A percentile compares a stretch with the other conserved stretches of the same genome.
Evolutionary conservation across 495 filamentous ascomycete species (phyloP).

Genomic region (Talaromyces borbonicus): DNA sequence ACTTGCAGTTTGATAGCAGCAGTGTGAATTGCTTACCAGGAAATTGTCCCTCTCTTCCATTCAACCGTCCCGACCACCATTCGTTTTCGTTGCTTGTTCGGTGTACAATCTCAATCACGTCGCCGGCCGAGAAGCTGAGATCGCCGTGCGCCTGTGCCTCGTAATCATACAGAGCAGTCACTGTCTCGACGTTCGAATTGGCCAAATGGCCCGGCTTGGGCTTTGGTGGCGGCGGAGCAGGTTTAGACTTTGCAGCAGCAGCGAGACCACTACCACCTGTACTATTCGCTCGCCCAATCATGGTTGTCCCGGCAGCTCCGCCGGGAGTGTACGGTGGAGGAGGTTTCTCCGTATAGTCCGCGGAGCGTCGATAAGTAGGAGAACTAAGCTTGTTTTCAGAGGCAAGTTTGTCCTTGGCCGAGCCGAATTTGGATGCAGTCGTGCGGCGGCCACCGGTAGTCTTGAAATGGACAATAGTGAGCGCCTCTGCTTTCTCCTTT

Average conservation of each 20-base stretch:
- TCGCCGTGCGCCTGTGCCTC: conserved; percentile 93
- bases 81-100: conserved; percentile 84
- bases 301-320: conserved; percentile 17
- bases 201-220: conserved; percentile 74
- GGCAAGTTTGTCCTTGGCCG: conserved; percentile 17
- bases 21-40: too few species aligned
- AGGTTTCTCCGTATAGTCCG: conserved; percentile 48
- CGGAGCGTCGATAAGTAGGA: conserved; percentile 25
- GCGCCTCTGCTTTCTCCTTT: conserved; percentile 68
- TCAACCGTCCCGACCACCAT: conserved; percentile 84
- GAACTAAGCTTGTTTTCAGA: conserved; percentile 25
- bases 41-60: conserved; percentile 80
- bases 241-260: conserved; percentile 67
- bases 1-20: too few species aligned
- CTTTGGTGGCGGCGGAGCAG: conserved; percentile 82
- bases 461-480: conserved; percentile 78
- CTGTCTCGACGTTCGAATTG: conserved; percentile 62
- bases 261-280: conserved; percentile 46
- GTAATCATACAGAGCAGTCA: conserved; percentile 85
- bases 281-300: conserved; percentile 40
- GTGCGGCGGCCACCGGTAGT: conserved; percentile 53
- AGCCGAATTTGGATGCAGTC: background rate
- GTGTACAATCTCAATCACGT: conserved; percentile 78
- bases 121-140: conserved; percentile 81
- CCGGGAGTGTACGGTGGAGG: conserved; percentile 59